Conservation (phyloP, 2,329 filamentous ascomycete species). For the Biscogniauxia marginata region DNA sequence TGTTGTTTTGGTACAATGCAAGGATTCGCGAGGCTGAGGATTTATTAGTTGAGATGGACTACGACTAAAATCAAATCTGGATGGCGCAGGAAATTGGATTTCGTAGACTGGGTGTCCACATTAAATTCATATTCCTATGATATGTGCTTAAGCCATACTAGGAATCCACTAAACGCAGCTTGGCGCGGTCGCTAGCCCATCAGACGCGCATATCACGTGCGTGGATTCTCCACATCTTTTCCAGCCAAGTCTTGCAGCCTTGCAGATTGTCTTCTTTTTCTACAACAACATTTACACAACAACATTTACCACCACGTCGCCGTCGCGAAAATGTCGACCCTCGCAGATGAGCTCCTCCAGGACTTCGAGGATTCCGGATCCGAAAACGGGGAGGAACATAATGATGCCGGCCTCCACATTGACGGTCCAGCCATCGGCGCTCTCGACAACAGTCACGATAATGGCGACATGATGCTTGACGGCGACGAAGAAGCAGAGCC, state of each 20-base stretch:
- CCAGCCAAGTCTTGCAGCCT: not conserved
- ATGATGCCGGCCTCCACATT: conserved; percentile 45
- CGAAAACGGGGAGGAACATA: conserved; percentile 64
- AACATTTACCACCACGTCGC: not conserved
- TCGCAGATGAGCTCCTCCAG: conserved; percentile 88
- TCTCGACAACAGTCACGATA: conserved; percentile 32
- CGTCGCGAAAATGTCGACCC: conserved; percentile 69
- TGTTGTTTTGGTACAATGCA: not conserved
- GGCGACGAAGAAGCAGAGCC: conserved; percentile 57
- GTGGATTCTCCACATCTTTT: not conserved
- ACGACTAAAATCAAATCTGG: conserved; percentile 6
- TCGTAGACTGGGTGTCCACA: conserved; percentile 1
- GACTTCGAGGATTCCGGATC: conserved; percentile 87
- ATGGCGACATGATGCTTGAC: conserved; percentile 57
- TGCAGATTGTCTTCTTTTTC: not conserved
- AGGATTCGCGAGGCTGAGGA: conserved; percentile 12
- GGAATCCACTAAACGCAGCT: too few relatives aligned
- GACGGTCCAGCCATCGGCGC: conserved; percentile 40
- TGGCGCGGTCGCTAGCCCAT: conserved; percentile 9
- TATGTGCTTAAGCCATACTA: conserved; percentile 5
- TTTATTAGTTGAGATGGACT: not conserved
- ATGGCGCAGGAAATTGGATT: conserved; percentile 7
- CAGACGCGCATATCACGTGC: not conserved
- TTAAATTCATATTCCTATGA: not conserved
- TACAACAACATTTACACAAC: not conserved